Percentiles rank a stretch among this genome's conserved stretches.
Conservation (phyloP, 331 rosid species). For the Dryas integrifolia region DNA sequence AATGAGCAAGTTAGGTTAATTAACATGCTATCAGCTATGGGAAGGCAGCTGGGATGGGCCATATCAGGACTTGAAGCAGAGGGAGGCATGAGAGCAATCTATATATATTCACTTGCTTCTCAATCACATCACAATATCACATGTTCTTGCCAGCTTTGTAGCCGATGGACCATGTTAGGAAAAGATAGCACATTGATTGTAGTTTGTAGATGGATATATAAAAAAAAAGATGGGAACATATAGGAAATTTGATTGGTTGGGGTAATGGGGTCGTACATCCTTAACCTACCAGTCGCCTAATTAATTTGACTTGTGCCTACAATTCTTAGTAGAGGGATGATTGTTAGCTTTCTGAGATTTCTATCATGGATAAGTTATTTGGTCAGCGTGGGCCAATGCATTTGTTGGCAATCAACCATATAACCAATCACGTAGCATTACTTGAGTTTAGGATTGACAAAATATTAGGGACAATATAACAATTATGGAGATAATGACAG, state of each 20-base stretch:
- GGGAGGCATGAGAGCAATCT: background rate
- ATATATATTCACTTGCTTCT: background rate
- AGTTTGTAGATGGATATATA: no score
- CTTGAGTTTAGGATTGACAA: no score
- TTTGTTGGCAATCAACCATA: no score
- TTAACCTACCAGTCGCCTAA: conserved; percentile 2
- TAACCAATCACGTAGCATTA: no score
- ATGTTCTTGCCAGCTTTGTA: conserved; percentile 6
- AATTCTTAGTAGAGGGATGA: background rate
- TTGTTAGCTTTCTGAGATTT: background rate
- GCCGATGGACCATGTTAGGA: background rate
- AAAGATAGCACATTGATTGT: no score
- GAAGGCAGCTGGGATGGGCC: background rate
- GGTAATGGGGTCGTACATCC: background rate
- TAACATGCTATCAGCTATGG: no score
- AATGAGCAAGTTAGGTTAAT: no score
- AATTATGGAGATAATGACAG: no score
- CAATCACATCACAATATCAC: conserved; percentile 1
- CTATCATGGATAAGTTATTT: background rate
- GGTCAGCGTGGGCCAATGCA: no score
- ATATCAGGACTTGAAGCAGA: background rate
- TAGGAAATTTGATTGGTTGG: background rate
- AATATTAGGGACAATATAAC: no score
- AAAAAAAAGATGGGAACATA: no score
- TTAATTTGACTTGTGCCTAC: conserved; percentile 7